These are phyloP conservation scores for Eimeria tenella DNA, from an alignment of 169 alveolate species.

Conservation along the genomic window DNA sequence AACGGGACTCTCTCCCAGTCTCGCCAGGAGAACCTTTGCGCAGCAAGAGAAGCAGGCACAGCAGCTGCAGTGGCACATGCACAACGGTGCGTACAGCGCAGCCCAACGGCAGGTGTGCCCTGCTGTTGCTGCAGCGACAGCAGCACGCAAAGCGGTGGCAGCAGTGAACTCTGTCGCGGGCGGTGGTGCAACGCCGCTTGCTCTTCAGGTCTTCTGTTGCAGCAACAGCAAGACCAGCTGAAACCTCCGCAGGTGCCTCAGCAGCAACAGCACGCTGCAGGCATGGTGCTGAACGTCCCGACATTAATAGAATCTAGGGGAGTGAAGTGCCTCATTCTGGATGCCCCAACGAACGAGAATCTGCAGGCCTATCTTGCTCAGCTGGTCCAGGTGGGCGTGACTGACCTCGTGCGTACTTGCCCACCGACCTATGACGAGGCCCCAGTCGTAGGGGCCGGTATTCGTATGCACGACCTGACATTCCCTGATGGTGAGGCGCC, in stretches of 20 bases:
- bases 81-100: conserved; percentile 38
- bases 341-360: conserved; percentile 92
- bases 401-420: conserved; percentile 93
- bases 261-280: conserved; percentile 37
- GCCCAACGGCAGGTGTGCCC: conserved; percentile 11
- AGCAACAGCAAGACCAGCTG: conserved; percentile 48
- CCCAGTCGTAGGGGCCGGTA: conserved; percentile 84
- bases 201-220: background rate
- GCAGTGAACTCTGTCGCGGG: conserved; percentile 50
- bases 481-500: conserved; percentile 96
- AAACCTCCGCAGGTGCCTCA: conserved; percentile 14
- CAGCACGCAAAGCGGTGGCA: conserved; percentile 74
- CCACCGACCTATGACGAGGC: conserved; percentile 90
- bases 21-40: background rate
- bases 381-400: conserved; percentile 89
- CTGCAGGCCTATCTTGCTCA: conserved; percentile 88
- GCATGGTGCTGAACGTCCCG: conserved; percentile 89
- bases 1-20: conserved; percentile 36
- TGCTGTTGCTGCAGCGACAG: conserved; percentile 75
- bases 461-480: conserved; percentile 87
- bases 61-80: conserved; percentile 35
- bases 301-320: conserved; percentile 90
- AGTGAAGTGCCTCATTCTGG: conserved; percentile 90
- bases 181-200: conserved; percentile 62
- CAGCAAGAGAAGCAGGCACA: background rate